A percentile compares a stretch with the other conserved stretches of the same genome.
These are phyloP conservation scores for Magnusiomyces ingens DNA, from an alignment of 1,139 yeast genomes.

Conservation along the genomic window DNA sequence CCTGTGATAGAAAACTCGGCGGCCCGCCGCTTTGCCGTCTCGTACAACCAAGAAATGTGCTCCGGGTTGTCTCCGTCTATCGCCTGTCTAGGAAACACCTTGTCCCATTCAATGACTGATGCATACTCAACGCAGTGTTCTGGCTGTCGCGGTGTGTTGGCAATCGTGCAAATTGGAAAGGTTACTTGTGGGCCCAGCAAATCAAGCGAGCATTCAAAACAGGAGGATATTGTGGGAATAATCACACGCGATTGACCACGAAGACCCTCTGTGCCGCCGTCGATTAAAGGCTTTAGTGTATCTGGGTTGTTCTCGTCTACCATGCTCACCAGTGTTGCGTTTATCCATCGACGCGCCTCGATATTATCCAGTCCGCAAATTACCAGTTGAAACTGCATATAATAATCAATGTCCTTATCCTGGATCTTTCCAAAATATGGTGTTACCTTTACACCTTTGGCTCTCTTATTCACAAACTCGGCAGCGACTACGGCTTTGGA, in stretches of 20 bases:
- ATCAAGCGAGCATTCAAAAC: constrained; percentile 88
- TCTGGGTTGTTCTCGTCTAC: constrained; percentile 50
- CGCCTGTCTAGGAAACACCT: constrained; percentile 36
- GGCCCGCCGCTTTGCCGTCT: constrained; percentile 55
- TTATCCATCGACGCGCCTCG: constrained; percentile 90
- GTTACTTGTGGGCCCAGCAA: constrained; percentile 64
- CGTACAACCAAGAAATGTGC: constrained; percentile 61
- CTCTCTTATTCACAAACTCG: constrained; percentile 44
- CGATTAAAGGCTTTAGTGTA: constrained; percentile 70
- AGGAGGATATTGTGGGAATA: constrained; percentile 75
- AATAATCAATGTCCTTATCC: constrained; percentile 59
- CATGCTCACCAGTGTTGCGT: constrained; percentile 60
- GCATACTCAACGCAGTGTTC: constrained; percentile 97
- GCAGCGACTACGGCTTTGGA: constrained; percentile 82
- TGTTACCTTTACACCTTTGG: constrained; percentile 44
- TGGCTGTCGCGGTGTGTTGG: constrained; percentile 86
- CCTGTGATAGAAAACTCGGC: constrained; percentile 56
- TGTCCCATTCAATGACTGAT: constrained; percentile 68
- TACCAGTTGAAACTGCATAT: constrained; percentile 62
- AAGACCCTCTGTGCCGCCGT: constrained; percentile 96
- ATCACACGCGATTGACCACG: constrained; percentile 88
- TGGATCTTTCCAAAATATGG: constrained; percentile 66
- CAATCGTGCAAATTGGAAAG: constrained; percentile 90
- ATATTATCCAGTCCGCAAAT: constrained; percentile 87
- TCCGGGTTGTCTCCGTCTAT: constrained; percentile 67